Evolutionary conservation across 257 asterid genomes (phyloP), one percentile per base, ranked within the genome.

Genomic region (Solanum sitiens): DNA sequence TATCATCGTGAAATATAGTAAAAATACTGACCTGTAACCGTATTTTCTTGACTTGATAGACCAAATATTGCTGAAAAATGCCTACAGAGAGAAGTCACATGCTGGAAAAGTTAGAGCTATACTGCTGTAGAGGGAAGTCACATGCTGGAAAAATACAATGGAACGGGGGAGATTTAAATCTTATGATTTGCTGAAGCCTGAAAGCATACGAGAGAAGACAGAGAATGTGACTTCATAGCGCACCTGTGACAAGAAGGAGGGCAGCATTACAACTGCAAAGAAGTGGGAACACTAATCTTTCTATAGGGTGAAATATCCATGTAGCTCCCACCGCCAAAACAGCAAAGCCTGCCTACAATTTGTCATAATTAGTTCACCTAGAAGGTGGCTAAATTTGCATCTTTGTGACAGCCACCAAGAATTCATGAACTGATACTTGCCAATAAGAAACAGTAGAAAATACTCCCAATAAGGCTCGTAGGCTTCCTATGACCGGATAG

Each of bases 311-410:
- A 89, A 97, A 94, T 87, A 97, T 91, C 96, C 95, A 92, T 40
- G 93, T 87, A 87, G 95, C 98, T 89, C 98, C 98, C 87, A 91
- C 94, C 65, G 97, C 99, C 88, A 97, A 89, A 93, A 95, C 89
- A 86, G 98, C 98, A 92, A 93, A 97, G 90, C 99, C 99, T 93
- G 99, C 96, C 99, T 97, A 95, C 90, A 95, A 90, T 91, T 85
- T 83, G 87, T 88, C 13, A 88, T 71, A 90, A 91, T 93, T 89
- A 92, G 91, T 87, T 87, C 80, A 39, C 37, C 84, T 86, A 79
- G 45, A 83, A 86, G 83, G 61, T 44, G 59, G 86, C 72, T 53
- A 75, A 87, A 85, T 56, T 79, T 59, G 63, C 40, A 77, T 42
- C 83, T 56, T 86, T 39, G 44, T 71, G 53, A 72, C 32, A 71